Conservation (phyloP, 306 rosid species). For the Neltuma alba region DNA sequence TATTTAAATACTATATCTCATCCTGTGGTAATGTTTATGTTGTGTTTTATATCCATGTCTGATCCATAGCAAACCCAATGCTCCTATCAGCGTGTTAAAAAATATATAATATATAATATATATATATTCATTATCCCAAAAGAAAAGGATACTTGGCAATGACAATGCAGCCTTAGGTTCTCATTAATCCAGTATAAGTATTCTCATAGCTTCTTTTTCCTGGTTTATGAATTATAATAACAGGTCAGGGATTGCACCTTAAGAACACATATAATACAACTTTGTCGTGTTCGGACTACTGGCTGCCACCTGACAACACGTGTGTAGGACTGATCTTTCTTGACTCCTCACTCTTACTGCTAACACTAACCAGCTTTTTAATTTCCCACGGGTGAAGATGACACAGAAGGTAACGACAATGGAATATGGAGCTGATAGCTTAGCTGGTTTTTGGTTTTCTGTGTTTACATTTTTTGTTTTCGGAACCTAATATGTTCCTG, state of each 20-base stretch:
- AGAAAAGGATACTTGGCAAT: neutral
- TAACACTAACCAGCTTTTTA: slow-evolving; percentile 75
- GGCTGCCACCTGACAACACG: slow-evolving; percentile 77
- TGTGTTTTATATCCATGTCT: neutral
- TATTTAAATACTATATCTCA: neutral
- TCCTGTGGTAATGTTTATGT: neutral
- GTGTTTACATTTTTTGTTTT: slow-evolving; percentile 51
- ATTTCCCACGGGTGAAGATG: slow-evolving; percentile 64
- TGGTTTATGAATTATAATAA: neutral
- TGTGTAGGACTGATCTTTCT: slow-evolving; percentile 79
- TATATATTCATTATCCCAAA: neutral
- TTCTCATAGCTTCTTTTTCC: slow-evolving; percentile 24
- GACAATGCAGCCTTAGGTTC: neutral
- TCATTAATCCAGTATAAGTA: slow-evolving; percentile 13
- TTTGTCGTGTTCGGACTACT: slow-evolving; percentile 58
- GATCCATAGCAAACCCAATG: neutral
- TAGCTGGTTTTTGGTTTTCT: slow-evolving; percentile 71
- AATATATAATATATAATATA: too few species aligned
- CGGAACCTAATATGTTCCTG: slow-evolving; percentile 58
- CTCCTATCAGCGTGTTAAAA: neutral
- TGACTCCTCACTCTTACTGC: slow-evolving; percentile 79
- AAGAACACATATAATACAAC: slow-evolving; percentile 79
- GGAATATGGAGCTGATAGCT: slow-evolving; percentile 60
- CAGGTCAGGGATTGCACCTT: slow-evolving; percentile 92
- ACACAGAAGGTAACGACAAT: slow-evolving; percentile 67